These are phyloP conservation scores for Dioscorea alata DNA, from an alignment of 106 monocot genomes.

Conservation along the genomic window DNA sequence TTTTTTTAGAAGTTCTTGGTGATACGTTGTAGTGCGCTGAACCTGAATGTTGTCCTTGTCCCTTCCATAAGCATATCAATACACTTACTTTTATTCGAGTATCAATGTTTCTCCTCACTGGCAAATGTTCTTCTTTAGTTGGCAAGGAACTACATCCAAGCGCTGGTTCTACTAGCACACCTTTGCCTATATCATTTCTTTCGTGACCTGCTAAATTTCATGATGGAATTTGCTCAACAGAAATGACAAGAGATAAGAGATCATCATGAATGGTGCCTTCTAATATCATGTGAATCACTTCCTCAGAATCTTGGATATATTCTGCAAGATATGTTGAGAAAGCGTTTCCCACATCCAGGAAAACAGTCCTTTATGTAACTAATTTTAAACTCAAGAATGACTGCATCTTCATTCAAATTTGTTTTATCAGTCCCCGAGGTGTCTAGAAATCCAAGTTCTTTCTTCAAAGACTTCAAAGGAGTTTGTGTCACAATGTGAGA, in stretches of 20 bases:
- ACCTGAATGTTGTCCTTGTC: too few relatives aligned
- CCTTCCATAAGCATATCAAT: too few relatives aligned
- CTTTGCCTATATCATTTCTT: conserved; percentile 75
- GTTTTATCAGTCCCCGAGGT: conserved; percentile 14
- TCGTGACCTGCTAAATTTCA: conserved; percentile 13
- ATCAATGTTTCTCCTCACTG: conserved; percentile 1
- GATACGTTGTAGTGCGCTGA: too few relatives aligned
- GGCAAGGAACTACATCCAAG: conserved; percentile 9
- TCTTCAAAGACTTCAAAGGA: neutral
- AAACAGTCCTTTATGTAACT: conserved; percentile 91
- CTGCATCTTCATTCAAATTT: conserved; percentile 52
- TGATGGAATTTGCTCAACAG: conserved; percentile 47
- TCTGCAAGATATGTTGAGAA: conserved; percentile 80
- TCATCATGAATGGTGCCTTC: conserved; percentile 90
- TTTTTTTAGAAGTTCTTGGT: too few relatives aligned
- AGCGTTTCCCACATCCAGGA: conserved; percentile 92
- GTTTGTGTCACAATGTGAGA: conserved; percentile 22
- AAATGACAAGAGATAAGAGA: conserved; percentile 58
- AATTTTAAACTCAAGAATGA: conserved; percentile 82
- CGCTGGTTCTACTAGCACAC: conserved; percentile 33
- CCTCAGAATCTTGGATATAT: conserved; percentile 79
- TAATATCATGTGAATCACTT: conserved; percentile 87
- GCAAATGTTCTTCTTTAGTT: conserved; percentile 1
- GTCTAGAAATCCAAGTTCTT: conserved; percentile 8
- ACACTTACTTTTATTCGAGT: too few relatives aligned